Conservation (phyloP, 2,329 filamentous ascomycete species). For the Neofusicoccum cordaticola region DNA sequence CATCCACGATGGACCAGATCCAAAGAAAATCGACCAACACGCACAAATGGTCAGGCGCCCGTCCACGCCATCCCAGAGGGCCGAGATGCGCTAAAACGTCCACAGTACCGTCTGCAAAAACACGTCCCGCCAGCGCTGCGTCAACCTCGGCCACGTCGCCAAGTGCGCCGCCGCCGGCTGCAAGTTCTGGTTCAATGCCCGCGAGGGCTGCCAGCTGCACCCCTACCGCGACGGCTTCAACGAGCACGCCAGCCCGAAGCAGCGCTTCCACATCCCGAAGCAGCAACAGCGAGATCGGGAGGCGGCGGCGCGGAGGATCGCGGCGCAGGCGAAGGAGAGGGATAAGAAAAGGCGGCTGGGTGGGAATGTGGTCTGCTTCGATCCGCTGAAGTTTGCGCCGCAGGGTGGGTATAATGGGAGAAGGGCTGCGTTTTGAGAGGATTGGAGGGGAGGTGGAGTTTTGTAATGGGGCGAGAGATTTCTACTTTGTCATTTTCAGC, state of each 20-base stretch:
- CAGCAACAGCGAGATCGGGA: not conserved
- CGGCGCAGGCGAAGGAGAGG: too few species aligned
- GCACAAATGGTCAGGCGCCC: not conserved
- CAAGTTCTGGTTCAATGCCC: constrained; percentile 3
- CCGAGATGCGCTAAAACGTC: too few species aligned
- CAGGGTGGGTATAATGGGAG: not conserved
- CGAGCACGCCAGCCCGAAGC: not conserved
- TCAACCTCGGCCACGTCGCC: not conserved
- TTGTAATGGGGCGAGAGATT: too few species aligned
- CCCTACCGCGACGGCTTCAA: not conserved
- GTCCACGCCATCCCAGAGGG: too few species aligned
- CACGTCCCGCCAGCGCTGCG: not conserved
- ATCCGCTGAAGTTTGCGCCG: not conserved
- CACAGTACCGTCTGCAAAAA: not conserved
- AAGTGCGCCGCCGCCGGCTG: not conserved
- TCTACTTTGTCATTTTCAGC: too few species aligned
- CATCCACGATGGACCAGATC: not conserved
- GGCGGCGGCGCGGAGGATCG: not conserved
- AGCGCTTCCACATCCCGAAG: not conserved
- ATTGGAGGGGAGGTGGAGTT: not conserved
- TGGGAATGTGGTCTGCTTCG: not conserved
- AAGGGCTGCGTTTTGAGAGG: not conserved
- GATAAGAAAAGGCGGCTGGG: not conserved
- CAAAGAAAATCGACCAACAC: not conserved
- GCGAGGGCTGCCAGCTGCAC: not conserved